Evolutionary conservation across 1,284 basidiomycete species (phyloP).

Genomic region (Hymenochaete sp.): DNA sequence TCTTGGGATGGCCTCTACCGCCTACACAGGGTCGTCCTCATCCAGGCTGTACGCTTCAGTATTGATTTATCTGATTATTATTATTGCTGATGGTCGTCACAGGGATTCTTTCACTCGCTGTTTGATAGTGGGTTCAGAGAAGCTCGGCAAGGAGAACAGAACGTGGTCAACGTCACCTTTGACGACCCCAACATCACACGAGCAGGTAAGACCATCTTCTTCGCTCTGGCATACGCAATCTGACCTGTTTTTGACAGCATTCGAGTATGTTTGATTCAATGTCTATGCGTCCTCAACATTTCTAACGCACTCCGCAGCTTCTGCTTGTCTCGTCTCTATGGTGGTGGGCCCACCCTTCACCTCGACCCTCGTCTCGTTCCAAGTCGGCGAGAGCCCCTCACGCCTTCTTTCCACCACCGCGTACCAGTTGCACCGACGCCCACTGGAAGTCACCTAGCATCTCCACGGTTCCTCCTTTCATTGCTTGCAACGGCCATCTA

Average conservation of each 20-base stretch:
- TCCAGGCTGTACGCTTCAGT: conserved; percentile 61
- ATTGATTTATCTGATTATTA: not conserved
- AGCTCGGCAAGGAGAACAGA: conserved; percentile 29
- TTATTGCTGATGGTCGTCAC: conserved; percentile 10
- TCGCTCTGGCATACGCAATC: not conserved
- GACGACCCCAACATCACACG: conserved; percentile 84
- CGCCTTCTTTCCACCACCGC: conserved; percentile 45
- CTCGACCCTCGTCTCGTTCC: conserved; percentile 62
- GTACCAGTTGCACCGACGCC: conserved; percentile 21
- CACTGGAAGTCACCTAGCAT: conserved; percentile 58
- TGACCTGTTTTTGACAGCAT: conserved; percentile 24
- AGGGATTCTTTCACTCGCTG: conserved; percentile 80
- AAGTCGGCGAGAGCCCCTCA: conserved; percentile 58
- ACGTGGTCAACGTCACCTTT: conserved; percentile 61
- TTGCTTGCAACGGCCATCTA: conserved; percentile 82
- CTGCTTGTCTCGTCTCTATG: conserved; percentile 77
- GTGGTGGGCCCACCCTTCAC: conserved; percentile 70
- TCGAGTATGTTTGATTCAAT: conserved; percentile 32
- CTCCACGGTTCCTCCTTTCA: conserved; percentile 78
- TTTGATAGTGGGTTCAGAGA: conserved; percentile 80
- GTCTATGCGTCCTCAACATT: too few species aligned
- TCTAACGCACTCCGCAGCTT: conserved; percentile 39
- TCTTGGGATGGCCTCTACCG: conserved; percentile 71
- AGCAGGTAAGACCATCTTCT: conserved; percentile 49
- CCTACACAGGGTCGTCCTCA: conserved; percentile 76